A percentile compares a stretch with the other conserved stretches of the same genome.
phyloP scores from a whole-genome alignment of 768 basidiomycete genomes.

The Panellus pusillus region DNA sequence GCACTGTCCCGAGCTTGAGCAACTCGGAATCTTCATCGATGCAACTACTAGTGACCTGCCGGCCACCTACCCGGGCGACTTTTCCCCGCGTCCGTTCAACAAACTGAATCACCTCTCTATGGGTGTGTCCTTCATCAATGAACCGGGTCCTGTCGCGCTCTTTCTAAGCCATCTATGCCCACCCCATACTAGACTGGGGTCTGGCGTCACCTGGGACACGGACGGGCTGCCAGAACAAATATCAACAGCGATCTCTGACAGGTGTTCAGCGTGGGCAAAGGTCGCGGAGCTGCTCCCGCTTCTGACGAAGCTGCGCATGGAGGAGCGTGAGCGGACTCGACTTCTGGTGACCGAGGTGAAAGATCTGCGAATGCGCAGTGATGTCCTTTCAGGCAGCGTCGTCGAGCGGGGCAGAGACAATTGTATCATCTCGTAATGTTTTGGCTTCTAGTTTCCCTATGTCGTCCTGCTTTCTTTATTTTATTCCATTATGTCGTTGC shows the following conservation, averaged over 20 bases:
- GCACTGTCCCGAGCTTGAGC: conserved; percentile 37
- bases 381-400: conserved; percentile 39
- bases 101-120: conserved; percentile 41
- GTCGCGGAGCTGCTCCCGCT: conserved; percentile 44
- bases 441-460: not conserved
- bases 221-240: not conserved
- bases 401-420: not conserved
- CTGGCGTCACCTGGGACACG: conserved; percentile 52
- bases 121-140: conserved; percentile 49
- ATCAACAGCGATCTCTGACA: conserved; percentile 19
- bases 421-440: conserved; percentile 13
- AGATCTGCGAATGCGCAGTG: conserved; percentile 48
- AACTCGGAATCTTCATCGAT: conserved; percentile 43
- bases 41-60: conserved; percentile 25
- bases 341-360: conserved; percentile 46
- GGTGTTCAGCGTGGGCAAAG: conserved; percentile 42
- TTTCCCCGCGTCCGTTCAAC: conserved; percentile 27
- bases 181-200: conserved; percentile 38
- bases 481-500: not conserved
- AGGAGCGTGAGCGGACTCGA: conserved; percentile 41
- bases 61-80: conserved; percentile 1
- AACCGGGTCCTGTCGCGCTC: conserved; percentile 45
- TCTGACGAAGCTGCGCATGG: conserved; percentile 40
- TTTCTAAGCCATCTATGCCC: conserved; percentile 57
- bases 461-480: not conserved